Conservation (phyloP, 1,139 yeast genomes). For the Lodderomyces pseudojiufengensis region DNA sequence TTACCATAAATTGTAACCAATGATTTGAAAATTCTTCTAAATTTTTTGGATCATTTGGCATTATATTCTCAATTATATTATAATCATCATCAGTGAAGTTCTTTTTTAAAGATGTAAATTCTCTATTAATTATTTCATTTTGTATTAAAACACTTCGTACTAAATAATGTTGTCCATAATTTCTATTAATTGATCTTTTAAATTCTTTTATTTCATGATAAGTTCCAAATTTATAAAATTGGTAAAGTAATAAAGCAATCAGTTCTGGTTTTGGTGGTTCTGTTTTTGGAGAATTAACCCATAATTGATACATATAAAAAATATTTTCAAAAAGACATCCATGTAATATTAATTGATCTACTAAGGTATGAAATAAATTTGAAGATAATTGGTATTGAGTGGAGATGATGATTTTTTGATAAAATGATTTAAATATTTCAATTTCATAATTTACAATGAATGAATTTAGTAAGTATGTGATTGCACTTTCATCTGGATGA, state of each 20-base stretch:
- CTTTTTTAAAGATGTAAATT: slow-evolving; percentile 25
- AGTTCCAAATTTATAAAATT: slow-evolving; percentile 31
- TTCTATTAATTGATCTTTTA: slow-evolving; percentile 20
- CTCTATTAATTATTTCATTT: slow-evolving; percentile 24
- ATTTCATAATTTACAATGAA: slow-evolving; percentile 34
- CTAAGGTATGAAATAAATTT: slow-evolving; percentile 25
- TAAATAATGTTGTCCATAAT: slow-evolving; percentile 21
- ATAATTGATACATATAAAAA: slow-evolving; percentile 22
- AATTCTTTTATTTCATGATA: slow-evolving; percentile 24
- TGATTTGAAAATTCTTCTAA: slow-evolving; percentile 13
- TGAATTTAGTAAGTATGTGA: slow-evolving; percentile 29
- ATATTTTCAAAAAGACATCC: slow-evolving; percentile 34
- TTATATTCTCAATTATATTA: slow-evolving; percentile 7
- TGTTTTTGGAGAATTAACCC: slow-evolving; percentile 26
- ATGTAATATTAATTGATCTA: slow-evolving; percentile 24
- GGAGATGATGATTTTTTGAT: slow-evolving; percentile 15
- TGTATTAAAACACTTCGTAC: slow-evolving; percentile 25
- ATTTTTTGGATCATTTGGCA: slow-evolving; percentile 7
- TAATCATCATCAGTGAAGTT: slow-evolving; percentile 24
- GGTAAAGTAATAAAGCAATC: slow-evolving; percentile 25
- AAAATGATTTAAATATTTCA: slow-evolving; percentile 23
- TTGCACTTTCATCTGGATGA: slow-evolving; percentile 21
- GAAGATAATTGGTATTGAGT: slow-evolving; percentile 18
- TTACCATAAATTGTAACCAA: slow-evolving; percentile 15
- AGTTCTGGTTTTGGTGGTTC: slow-evolving; percentile 25